Evolutionary conservation across 2,329 filamentous ascomycete genomes (phyloP).

Genomic region (Botrytis paeoniae): DNA sequence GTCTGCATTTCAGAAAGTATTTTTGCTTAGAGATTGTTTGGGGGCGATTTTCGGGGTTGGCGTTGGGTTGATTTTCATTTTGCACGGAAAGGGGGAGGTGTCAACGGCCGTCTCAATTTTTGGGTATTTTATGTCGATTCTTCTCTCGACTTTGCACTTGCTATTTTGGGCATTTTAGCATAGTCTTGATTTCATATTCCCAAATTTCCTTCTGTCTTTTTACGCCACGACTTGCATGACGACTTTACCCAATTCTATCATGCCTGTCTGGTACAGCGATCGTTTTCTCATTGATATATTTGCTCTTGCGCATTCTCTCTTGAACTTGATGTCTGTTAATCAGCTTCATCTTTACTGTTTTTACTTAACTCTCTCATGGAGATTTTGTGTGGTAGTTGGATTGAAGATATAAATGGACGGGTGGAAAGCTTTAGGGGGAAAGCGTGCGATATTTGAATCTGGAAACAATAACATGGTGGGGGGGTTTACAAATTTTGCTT

Average conservation of each 20-base stretch:
- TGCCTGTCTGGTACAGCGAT: slow-evolving; percentile 62
- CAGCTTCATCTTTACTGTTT: slow-evolving; percentile 23
- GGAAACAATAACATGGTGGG: slow-evolving; percentile 22
- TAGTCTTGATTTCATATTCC: slow-evolving; percentile 21
- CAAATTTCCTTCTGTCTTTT: slow-evolving; percentile 37
- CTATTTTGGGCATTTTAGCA: slow-evolving; percentile 12
- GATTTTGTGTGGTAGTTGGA: slow-evolving; percentile 22
- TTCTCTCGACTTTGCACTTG: slow-evolving; percentile 39
- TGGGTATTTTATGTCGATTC: slow-evolving; percentile 40
- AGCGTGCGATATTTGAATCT: slow-evolving; percentile 19
- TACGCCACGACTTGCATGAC: slow-evolving; percentile 54
- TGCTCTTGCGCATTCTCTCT: slow-evolving; percentile 23
- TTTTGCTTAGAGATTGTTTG: slow-evolving; percentile 24
- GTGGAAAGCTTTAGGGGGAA: slow-evolving; percentile 13
- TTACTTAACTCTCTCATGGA: slow-evolving; percentile 32
- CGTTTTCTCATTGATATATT: slow-evolving; percentile 34
- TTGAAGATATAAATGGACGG: slow-evolving; percentile 29
- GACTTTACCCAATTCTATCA: slow-evolving; percentile 48
- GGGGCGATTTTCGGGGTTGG: slow-evolving; percentile 30
- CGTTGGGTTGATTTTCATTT: slow-evolving; percentile 35
- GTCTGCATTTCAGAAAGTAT: neutral
- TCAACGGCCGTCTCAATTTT: slow-evolving; percentile 32
- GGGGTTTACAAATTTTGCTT: slow-evolving; percentile 23
- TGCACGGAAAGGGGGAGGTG: slow-evolving; percentile 37
- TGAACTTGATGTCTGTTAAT: slow-evolving; percentile 20